Evolutionary conservation across 1,284 basidiomycete species (phyloP).

Genomic region (Stereum hirsutum): DNA sequence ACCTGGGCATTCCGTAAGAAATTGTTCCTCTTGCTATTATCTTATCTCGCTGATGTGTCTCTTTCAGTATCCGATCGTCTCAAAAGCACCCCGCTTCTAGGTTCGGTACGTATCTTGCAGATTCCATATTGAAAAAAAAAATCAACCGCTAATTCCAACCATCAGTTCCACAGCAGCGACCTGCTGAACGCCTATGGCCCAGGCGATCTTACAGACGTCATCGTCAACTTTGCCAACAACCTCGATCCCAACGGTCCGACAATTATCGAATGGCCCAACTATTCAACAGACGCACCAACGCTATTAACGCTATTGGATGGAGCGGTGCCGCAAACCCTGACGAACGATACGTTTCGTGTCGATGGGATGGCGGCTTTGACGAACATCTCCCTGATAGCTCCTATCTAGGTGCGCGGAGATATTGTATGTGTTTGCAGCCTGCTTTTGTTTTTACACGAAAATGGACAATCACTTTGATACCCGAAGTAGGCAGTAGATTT

Average conservation of each 20-base stretch:
- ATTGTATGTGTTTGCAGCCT: too few species aligned
- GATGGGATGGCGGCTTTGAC: conserved; percentile 21
- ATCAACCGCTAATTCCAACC: neutral
- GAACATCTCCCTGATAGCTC: neutral
- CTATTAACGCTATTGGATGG: conserved; percentile 37
- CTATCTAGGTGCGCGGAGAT: too few species aligned
- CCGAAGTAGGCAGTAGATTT: too few species aligned
- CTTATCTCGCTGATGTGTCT: neutral
- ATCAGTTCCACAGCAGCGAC: neutral
- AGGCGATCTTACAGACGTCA: conserved; percentile 27
- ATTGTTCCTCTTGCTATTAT: neutral
- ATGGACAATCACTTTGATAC: too few species aligned
- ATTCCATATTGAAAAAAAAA: neutral
- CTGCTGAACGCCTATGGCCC: conserved; percentile 16
- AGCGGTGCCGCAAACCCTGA: conserved; percentile 22
- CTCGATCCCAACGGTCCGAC: conserved; percentile 36
- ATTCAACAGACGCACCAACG: conserved; percentile 17
- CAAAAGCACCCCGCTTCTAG: conserved; percentile 1
- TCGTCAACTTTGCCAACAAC: conserved; percentile 23
- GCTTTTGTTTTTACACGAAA: too few species aligned
- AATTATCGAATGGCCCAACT: conserved; percentile 37
- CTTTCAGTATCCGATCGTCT: conserved; percentile 2
- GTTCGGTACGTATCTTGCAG: conserved; percentile 3
- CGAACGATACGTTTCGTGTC: conserved; percentile 26
- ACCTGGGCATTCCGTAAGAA: conserved; percentile 3